Base-by-base conservation (phyloP, 768 basidiomycete species). In the Galerina marginata region DNA sequence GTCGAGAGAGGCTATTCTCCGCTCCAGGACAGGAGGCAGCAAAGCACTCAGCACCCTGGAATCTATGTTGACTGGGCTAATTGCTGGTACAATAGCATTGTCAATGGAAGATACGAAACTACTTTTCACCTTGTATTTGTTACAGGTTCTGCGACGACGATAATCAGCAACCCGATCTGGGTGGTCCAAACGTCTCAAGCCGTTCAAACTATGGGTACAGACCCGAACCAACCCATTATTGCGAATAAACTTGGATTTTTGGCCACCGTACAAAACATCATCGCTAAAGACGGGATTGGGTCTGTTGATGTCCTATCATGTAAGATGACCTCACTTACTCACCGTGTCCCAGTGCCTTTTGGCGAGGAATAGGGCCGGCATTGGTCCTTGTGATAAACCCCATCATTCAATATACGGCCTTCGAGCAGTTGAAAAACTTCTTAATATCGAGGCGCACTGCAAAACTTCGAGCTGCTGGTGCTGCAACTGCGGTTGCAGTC, bases 161-260 rank as follows among this genome's bases (percentile, higher is more conserved):
- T 96, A 63, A 82, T 93, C 63, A 91, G 88, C 72, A 98, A 99
- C 75, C 96, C 96, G 2, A 90, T 99, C 61, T 99, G 97, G 97
- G 95, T 97, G 49, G 82, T 99, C 20, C 95, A 99, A 72, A 95
- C 94, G 5, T 89, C 90, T 7, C 95, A 96, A 72, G 89, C 91
- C 9, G 89, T 91, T 36, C 83, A 80, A 51, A 86, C 84, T 37
- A 74, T 86, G 74, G 70, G 80, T 39, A 40, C 73, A 6, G 75
- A 77, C 44, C 40, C 72, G 9, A 65, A 75, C 40, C 64, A 73
- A 10, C 59, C 70, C 29, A 71, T 66, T 9, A 59, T 74, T 6
- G 71, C 76, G 48, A 82, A 78, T 69, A 86, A 85, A 61, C 83
- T 88, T 23, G 83, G 87, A 11, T 79, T 91, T 55, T 57, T 88